Evolutionary conservation across 192 early-diverging fungal genomes (phyloP).

Genomic region (Entrophospora sp.): DNA sequence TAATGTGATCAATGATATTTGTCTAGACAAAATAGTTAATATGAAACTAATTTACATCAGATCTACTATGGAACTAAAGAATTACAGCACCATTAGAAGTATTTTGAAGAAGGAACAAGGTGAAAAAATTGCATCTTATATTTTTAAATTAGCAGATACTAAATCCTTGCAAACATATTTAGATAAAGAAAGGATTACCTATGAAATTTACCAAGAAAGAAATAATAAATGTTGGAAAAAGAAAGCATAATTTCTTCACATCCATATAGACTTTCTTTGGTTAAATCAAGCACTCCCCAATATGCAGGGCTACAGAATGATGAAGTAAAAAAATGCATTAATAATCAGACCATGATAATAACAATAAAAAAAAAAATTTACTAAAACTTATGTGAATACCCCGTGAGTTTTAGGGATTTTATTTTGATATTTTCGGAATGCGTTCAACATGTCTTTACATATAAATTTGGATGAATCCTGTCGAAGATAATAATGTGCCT

Average conservation of each 20-base stretch:
- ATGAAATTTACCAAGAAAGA: too few species aligned
- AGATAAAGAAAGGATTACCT: too few species aligned
- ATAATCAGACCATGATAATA: background rate
- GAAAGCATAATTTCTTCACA: slow-evolving; percentile 12
- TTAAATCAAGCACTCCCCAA: slow-evolving; percentile 8
- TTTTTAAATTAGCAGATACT: too few species aligned
- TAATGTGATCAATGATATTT: too few species aligned
- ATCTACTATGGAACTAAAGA: too few species aligned
- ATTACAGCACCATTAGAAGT: too few species aligned
- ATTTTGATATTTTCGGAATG: slow-evolving; percentile 11
- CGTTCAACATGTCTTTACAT: background rate
- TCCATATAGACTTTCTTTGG: background rate
- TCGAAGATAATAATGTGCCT: slow-evolving; percentile 5
- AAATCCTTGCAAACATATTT: too few species aligned
- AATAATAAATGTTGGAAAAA: too few species aligned
- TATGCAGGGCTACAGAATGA: slow-evolving; percentile 4
- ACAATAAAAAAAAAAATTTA: background rate
- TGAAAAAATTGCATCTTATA: too few species aligned
- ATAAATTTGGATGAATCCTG: background rate
- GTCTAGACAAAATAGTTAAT: too few species aligned
- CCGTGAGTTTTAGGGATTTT: background rate
- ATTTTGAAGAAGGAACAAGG: too few species aligned
- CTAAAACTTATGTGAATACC: slow-evolving; percentile 3
- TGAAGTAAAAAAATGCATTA: background rate
- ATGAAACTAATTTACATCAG: too few species aligned